Base-by-base conservation (phyloP, 805 yeast genomes). In the Saccharomycopsis fodiens region DNA sequence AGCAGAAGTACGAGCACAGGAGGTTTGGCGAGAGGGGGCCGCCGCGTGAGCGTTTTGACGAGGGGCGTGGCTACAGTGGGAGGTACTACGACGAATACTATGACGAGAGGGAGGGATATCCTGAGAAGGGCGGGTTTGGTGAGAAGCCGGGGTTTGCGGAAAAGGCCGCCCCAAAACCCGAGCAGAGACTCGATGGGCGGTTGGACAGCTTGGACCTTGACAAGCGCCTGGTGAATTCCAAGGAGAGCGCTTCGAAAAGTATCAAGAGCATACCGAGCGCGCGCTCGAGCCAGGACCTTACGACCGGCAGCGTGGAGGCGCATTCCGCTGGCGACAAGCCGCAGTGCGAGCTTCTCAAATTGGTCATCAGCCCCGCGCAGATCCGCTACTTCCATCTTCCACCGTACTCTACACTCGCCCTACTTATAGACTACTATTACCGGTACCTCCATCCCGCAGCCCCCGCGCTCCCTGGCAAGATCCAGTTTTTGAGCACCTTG, bases 391-490 rank as follows among this genome's bases (percentile, higher is more conserved):
- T 59, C 36, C 70, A 67, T 5, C 54, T 70, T 5, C 76, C 76
- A 3, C 47, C 59, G 31, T 60, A 65, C 61, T 47, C 52, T 36
- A 60, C 63, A 0, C 56, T 67, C 2, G 58, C 57, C 31, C 48
- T 55, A 2, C 50, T 70, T 35, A 54, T 70, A 35, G 70, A 68
- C 43, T 47, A 68, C 5, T 70, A 60, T 50, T 71, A 67, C 52
- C 55, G 67, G 35, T 71, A 69, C 52, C 58, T 64, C n/a, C 66
- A 69, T 43, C 61, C 67, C 5, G 58, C 66, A 4, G 57, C 64
- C 38, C 60, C 65, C 16, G 55, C 65, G 5, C 50, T 71, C 3
- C 71, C 73, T 1, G 57, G 65, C 29, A 65, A 64, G 44, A 52
- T 54, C 8, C 42, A 57, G 4, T 57, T 70, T 30, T 39, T 68